Base-by-base conservation (phyloP, 179 eudicot species). In the Gypsophila paniculata region DNA sequence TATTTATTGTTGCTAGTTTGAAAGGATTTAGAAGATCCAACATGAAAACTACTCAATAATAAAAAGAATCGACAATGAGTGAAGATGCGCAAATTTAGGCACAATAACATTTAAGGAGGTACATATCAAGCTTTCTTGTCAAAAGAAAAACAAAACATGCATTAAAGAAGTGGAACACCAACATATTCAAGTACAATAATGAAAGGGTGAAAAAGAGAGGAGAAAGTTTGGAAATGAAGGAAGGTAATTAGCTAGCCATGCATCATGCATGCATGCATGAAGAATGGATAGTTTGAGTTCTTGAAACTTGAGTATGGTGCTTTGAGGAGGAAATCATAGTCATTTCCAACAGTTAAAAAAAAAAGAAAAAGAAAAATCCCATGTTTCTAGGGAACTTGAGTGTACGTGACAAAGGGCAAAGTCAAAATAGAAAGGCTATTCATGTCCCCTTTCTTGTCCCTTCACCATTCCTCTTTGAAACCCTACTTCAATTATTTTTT, bases 391-490 rank as follows among this genome's bases (percentile, higher is more conserved):
- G 85, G 82, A 78, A 72, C 26, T 64, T 68, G 69, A 76, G 78
- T 52, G 76, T 65, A 52, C 57, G 72, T 55, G 76, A 73, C 72
- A 72, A 78, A 75, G 69, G 70, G 68, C 72, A 78, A 77, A 69
- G 81, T 78, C 81, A 81, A 81, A 29, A 75, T 49, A 71, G 74
- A 81, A 77, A 71, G 81, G 67, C 58, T 51, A 74, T 74, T 49
- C 72, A 77, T 81, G 81, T 77, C 72, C 65, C 81, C 79, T 71
- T 72, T 77, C 29, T 74, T 81, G 81, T 81, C 84, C 75, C 81
- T 72, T 81, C 73, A 61, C 65, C 59, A 26, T 72, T 68, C 66
- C 66, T 73, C 76, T 68, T 69, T 25, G 63, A 77, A 73, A 52
- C 80, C 69, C 76, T 60, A 77, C 63, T 49, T 65, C 26, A 59